phyloP scores from a whole-genome alignment of 2,329 filamentous ascomycete species.

The Pseudogymnoascus destructans region DNA sequence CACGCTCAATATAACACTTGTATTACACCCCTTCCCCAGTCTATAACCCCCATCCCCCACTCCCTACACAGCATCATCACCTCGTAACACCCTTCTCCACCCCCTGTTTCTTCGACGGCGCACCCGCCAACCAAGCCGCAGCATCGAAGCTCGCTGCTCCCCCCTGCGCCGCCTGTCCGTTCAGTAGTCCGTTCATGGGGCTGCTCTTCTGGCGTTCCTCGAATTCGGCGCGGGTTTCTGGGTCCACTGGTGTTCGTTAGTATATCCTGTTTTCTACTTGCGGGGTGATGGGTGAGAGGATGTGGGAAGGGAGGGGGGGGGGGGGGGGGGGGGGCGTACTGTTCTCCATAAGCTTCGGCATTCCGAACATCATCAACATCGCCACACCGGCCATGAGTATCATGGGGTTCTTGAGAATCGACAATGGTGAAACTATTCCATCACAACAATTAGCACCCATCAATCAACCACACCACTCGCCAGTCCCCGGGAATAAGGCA shows the following conservation, averaged over 20 bases:
- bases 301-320: neutral
- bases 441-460: conserved; percentile 3
- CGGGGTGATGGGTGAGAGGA: neutral
- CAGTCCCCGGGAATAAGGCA: neutral
- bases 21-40: neutral
- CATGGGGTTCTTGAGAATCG: conserved; percentile 88
- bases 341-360: conserved; percentile 92
- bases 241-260: conserved; percentile 57
- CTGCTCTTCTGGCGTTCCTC: conserved; percentile 75
- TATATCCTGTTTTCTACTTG: too few species aligned
- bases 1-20: neutral
- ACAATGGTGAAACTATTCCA: conserved; percentile 58
- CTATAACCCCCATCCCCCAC: neutral
- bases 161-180: conserved; percentile 26
- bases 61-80: neutral
- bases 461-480: conserved; percentile 10
- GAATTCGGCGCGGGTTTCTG: conserved; percentile 86
- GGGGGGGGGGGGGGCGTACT: conserved; percentile 45
- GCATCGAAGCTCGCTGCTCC: conserved; percentile 52
- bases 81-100: conserved; percentile 8
- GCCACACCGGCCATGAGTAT: conserved; percentile 81
- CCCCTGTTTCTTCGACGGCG: conserved; percentile 22
- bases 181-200: conserved; percentile 46
- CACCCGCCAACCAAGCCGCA: conserved; percentile 53
- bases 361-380: conserved; percentile 72